Conservation (phyloP, 2,329 filamentous ascomycete species). For the Orbilia oligospora region DNA sequence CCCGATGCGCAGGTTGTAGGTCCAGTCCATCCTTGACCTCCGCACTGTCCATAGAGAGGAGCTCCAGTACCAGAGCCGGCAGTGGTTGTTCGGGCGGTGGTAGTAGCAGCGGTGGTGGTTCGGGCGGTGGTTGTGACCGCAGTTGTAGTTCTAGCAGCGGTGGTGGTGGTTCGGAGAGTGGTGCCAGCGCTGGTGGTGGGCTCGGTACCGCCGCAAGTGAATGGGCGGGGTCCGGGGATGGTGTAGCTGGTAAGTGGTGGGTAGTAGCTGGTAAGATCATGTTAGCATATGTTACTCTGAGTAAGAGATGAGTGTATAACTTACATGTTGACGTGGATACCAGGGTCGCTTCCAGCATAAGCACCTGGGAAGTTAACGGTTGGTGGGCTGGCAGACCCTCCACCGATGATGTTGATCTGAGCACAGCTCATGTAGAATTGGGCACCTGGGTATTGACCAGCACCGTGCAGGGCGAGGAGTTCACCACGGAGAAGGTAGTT, state of each 20-base stretch:
- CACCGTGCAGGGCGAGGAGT: slow-evolving; percentile 66
- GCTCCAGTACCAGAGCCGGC: slow-evolving; percentile 20
- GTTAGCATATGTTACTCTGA: slow-evolving; percentile 19
- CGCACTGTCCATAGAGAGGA: slow-evolving; percentile 52
- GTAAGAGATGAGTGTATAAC: not conserved
- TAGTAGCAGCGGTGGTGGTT: slow-evolving; percentile 26
- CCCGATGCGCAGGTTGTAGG: slow-evolving; percentile 57
- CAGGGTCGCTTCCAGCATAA: slow-evolving; percentile 63
- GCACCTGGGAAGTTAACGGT: slow-evolving; percentile 64
- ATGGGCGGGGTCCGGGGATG: slow-evolving; percentile 67
- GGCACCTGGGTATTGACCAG: slow-evolving; percentile 65
- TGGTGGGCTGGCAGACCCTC: slow-evolving; percentile 62
- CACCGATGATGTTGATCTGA: slow-evolving; percentile 64
- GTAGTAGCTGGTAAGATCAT: slow-evolving; percentile 66
- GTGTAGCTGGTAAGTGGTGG: slow-evolving; percentile 66
- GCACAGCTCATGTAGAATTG: slow-evolving; percentile 66
- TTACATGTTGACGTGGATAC: slow-evolving; percentile 62
- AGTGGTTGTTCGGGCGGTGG: slow-evolving; percentile 30
- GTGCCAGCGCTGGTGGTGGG: slow-evolving; percentile 23
- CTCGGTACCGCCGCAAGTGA: slow-evolving; percentile 60
- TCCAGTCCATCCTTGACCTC: slow-evolving; percentile 54
- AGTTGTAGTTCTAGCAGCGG: slow-evolving; percentile 1
- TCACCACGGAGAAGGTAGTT: slow-evolving; percentile 64
- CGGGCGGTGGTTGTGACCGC: slow-evolving; percentile 22
- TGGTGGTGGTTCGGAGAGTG: slow-evolving; percentile 22